Percentiles rank a stretch among this genome's conserved stretches.
Evolutionary conservation across 257 asterid species (phyloP).

Genomic region (Salvia miltiorrhiza): DNA sequence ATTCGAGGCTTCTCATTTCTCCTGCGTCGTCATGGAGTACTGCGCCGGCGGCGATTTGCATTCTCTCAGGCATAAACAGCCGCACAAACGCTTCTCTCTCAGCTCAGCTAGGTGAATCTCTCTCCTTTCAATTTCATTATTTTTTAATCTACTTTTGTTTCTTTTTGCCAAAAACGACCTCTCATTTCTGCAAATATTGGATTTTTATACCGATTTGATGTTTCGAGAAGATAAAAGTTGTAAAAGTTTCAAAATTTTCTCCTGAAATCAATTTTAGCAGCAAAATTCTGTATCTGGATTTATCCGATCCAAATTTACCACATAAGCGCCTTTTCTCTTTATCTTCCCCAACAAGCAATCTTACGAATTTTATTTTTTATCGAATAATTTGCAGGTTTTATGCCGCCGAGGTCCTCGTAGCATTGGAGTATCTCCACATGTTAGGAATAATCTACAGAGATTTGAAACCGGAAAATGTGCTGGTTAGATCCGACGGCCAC

Average conservation of each 20-base stretch:
- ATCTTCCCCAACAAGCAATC: conserved; percentile 29
- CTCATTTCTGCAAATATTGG: not conserved
- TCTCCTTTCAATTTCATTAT: not conserved
- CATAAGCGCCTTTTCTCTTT: conserved; percentile 19
- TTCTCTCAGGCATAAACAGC: conserved; percentile 70
- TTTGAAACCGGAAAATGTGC: conserved; percentile 83
- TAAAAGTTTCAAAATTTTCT: not conserved
- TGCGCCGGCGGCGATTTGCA: conserved; percentile 90
- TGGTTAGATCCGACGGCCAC: conserved; percentile 93
- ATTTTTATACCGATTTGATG: conserved; percentile 3
- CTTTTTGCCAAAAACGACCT: conserved; percentile 26
- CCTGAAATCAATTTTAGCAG: conserved; percentile 17
- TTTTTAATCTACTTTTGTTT: conserved; percentile 33
- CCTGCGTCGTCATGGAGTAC: conserved; percentile 81
- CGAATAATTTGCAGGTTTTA: conserved; percentile 74
- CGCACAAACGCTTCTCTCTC: conserved; percentile 66
- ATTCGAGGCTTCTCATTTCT: conserved; percentile 71
- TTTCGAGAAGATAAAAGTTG: not conserved
- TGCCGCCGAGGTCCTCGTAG: conserved; percentile 89
- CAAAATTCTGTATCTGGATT: conserved; percentile 25
- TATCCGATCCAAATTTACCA: conserved; percentile 29
- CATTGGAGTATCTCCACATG: conserved; percentile 91
- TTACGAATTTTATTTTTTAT: too few species aligned
- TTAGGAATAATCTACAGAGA: conserved; percentile 87
- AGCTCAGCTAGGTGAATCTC: conserved; percentile 57